Conservation (phyloP, 352 stramenopile species). For the Albugo candida region DNA sequence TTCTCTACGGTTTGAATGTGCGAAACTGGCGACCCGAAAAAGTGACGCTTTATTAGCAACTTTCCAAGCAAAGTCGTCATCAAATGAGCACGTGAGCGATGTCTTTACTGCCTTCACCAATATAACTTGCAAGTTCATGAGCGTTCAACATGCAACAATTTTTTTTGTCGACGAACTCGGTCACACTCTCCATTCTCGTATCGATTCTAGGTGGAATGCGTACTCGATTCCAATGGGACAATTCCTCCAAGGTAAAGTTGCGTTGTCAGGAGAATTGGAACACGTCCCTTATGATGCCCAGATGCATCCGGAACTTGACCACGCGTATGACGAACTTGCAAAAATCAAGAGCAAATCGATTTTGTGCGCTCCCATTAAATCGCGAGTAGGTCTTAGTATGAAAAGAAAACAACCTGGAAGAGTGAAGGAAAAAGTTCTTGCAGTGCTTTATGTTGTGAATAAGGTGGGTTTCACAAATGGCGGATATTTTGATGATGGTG, state of each 20-base stretch:
- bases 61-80: slow-evolving; percentile 30
- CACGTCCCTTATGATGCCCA: slow-evolving; percentile 27
- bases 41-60: slow-evolving; percentile 45
- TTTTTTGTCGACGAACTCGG: slow-evolving; percentile 64
- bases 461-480: slow-evolving; percentile 22
- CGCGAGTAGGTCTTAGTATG: slow-evolving; percentile 6
- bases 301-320: slow-evolving; percentile 44
- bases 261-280: slow-evolving; percentile 31
- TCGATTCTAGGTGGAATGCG: slow-evolving; percentile 41
- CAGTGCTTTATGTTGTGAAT: slow-evolving; percentile 69
- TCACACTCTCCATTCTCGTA: slow-evolving; percentile 40
- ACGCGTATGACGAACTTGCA: slow-evolving; percentile 33
- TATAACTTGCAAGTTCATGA: slow-evolving; percentile 24
- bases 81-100: slow-evolving; percentile 24
- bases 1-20: slow-evolving; percentile 34
- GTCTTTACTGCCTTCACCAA: slow-evolving; percentile 22
- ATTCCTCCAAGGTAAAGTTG: slow-evolving; percentile 48
- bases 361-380: slow-evolving; percentile 53
- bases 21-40: slow-evolving; percentile 27
- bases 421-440: slow-evolving; percentile 35
- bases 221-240: slow-evolving; percentile 45
- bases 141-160: slow-evolving; percentile 41
- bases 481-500: slow-evolving; percentile 30
- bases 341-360: slow-evolving; percentile 41
- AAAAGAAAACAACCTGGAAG: slow-evolving; percentile 39